These are phyloP conservation scores for Apophysomyces elegans DNA, from an alignment of 371 early-diverging fungal genomes.

Conservation along the genomic window DNA sequence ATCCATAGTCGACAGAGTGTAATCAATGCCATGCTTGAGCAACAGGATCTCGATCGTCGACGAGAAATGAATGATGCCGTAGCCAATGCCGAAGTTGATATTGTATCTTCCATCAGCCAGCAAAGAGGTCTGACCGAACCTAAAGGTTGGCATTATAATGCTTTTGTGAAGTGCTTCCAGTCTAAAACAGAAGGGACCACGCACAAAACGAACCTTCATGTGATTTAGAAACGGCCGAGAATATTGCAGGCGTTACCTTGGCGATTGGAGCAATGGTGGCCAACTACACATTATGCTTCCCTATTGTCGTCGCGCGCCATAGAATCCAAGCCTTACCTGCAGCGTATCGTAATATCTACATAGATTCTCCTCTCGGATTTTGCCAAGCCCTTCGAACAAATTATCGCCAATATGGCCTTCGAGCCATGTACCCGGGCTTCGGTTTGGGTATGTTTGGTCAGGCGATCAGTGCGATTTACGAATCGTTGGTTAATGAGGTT, in stretches of 20 bases:
- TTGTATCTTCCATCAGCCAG: conserved; percentile 37
- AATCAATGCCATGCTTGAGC: conserved; percentile 26
- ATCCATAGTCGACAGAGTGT: conserved; percentile 25
- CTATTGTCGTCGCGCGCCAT: conserved; percentile 62
- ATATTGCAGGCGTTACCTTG: conserved; percentile 51
- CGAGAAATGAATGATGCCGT: conserved; percentile 27
- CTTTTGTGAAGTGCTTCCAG: neutral
- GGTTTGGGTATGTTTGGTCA: conserved; percentile 62
- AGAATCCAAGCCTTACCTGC: conserved; percentile 41
- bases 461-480: conserved; percentile 57
- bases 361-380: conserved; percentile 13
- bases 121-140: conserved; percentile 35
- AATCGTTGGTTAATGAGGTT: conserved; percentile 48
- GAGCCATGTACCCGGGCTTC: conserved; percentile 61
- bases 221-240: conserved; percentile 51
- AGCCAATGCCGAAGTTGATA: conserved; percentile 31
- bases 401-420: conserved; percentile 44
- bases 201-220: neutral
- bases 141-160: conserved; percentile 29
- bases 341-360: conserved; percentile 6
- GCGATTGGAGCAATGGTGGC: conserved; percentile 60
- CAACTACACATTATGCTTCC: conserved; percentile 63
- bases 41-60: conserved; percentile 21
- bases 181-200: neutral
- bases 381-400: conserved; percentile 25